Evolutionary conservation across 331 rosid species (phyloP).

Genomic region (Malus hybrid): DNA sequence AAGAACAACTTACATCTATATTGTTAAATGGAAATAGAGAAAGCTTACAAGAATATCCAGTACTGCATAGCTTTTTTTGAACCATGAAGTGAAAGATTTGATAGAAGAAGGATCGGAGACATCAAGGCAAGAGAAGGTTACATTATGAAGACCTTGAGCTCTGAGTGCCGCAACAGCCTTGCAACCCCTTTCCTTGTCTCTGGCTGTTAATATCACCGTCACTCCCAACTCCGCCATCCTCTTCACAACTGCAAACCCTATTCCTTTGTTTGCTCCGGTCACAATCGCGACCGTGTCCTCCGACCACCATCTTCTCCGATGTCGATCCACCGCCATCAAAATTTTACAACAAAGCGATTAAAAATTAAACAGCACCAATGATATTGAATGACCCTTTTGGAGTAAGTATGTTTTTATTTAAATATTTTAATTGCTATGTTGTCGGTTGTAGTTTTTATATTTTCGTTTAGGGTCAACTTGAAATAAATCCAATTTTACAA

Average conservation of each 20-base stretch:
- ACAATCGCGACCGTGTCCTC: slow-evolving; percentile 69
- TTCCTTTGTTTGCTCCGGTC: slow-evolving; percentile 88
- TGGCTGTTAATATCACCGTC: slow-evolving; percentile 59
- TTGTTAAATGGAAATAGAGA: not conserved
- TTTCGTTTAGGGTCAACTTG: too few relatives aligned
- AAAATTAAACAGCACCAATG: too few relatives aligned
- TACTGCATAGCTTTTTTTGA: slow-evolving; percentile 37
- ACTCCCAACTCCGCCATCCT: slow-evolving; percentile 58
- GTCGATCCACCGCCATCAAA: not conserved
- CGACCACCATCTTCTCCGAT: slow-evolving; percentile 66
- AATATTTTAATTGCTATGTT: too few relatives aligned
- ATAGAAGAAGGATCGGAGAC: slow-evolving; percentile 66
- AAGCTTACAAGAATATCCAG: slow-evolving; percentile 64
- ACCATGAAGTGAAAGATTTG: slow-evolving; percentile 39
- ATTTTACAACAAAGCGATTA: too few relatives aligned
- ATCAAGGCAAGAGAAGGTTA: slow-evolving; percentile 51
- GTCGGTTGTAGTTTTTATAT: too few relatives aligned
- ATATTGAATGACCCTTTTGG: too few relatives aligned
- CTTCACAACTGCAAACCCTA: slow-evolving; percentile 76
- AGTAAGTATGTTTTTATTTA: too few relatives aligned
- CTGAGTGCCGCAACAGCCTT: slow-evolving; percentile 32
- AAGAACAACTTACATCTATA: too few relatives aligned
- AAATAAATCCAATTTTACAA: too few relatives aligned
- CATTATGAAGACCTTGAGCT: slow-evolving; percentile 26
- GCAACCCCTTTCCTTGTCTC: slow-evolving; percentile 51